phyloP scores from a whole-genome alignment of 305 asterid species.

The Plantago lanceolata region DNA sequence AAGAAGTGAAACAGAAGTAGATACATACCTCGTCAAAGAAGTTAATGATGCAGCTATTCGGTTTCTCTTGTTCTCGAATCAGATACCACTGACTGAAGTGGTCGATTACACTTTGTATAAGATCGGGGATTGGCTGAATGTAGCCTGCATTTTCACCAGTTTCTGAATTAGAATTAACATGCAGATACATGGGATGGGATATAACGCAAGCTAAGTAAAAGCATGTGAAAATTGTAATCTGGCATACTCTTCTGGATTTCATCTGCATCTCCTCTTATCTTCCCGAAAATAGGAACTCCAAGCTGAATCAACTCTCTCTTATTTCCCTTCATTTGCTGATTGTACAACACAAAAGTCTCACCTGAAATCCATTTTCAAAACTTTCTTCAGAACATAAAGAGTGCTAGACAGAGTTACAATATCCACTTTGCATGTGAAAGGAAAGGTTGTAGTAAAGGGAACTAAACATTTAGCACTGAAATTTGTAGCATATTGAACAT shows the following conservation, averaged over 20 bases:
- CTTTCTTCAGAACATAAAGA: constrained; percentile 14
- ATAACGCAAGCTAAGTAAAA: background rate
- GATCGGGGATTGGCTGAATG: constrained; percentile 83
- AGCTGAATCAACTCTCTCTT: constrained; percentile 95
- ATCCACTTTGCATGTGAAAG: constrained; percentile 3
- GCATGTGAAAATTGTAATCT: background rate
- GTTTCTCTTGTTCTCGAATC: constrained; percentile 67
- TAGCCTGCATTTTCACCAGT: constrained; percentile 31
- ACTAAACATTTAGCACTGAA: background rate
- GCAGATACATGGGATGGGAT: constrained; percentile 18
- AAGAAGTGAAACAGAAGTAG: background rate
- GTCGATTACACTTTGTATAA: constrained; percentile 60
- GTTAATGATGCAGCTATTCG: constrained; percentile 92
- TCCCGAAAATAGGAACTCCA: constrained; percentile 86
- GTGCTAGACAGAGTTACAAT: constrained; percentile 7
- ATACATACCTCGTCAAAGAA: constrained; percentile 79
- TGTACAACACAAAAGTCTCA: constrained; percentile 82
- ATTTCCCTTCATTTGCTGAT: constrained; percentile 82
- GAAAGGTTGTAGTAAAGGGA: constrained; percentile 6
- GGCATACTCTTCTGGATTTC: constrained; percentile 53
- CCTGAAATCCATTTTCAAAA: constrained; percentile 41
- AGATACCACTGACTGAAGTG: constrained; percentile 89
- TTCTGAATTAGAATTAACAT: background rate
- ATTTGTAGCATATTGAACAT: background rate
- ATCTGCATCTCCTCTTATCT: constrained; percentile 50